Conservation (phyloP, 257 asterid genomes). For the Nicotiana tabacum region DNA sequence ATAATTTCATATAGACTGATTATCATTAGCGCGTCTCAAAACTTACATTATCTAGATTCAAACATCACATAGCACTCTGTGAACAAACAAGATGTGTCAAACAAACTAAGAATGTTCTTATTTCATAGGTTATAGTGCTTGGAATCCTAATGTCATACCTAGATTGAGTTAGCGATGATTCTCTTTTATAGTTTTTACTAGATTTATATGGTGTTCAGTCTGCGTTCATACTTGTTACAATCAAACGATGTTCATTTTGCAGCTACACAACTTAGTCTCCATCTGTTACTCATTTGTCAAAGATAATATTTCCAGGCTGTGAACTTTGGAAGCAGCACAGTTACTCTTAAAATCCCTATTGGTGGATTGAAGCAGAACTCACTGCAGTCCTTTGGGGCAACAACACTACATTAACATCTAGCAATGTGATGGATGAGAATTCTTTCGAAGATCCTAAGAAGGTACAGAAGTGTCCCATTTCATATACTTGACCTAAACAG, state of each 20-base stretch:
- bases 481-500: neutral
- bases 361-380: conserved; percentile 38
- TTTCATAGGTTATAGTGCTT: neutral
- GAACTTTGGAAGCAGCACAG: conserved; percentile 47
- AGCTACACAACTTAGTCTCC: neutral
- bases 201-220: neutral
- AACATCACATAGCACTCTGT: neutral
- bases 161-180: neutral
- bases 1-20: neutral
- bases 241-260: neutral
- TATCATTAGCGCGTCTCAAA: neutral
- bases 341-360: conserved; percentile 37
- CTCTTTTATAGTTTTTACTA: neutral
- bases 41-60: neutral
- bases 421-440: conserved; percentile 66
- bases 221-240: neutral
- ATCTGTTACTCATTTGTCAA: neutral
- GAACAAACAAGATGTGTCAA: neutral
- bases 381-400: conserved; percentile 41
- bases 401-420: conserved; percentile 53
- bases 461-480: conserved; percentile 22
- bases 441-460: conserved; percentile 55
- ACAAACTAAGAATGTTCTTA: neutral
- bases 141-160: neutral
- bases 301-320: conserved; percentile 43